These are phyloP conservation scores for Isatis lusitanica DNA, from an alignment of 441 rosid genomes.

Conservation along the genomic window DNA sequence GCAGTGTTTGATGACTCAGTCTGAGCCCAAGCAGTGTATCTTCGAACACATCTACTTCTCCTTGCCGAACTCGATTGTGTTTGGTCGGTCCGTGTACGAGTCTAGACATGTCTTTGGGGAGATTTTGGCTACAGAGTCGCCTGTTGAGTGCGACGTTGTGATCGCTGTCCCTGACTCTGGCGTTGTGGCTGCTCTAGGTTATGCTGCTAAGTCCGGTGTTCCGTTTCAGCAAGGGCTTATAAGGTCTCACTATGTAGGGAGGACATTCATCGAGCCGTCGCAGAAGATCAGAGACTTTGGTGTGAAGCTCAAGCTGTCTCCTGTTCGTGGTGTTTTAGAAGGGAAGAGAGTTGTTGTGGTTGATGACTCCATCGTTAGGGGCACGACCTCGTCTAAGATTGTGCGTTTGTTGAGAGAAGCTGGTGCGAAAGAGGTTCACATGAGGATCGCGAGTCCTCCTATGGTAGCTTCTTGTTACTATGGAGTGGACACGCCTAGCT, in stretches of 20 bases:
- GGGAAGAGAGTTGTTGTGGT: constrained; percentile 92
- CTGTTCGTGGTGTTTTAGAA: constrained; percentile 73
- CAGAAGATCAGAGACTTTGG: constrained; percentile 93
- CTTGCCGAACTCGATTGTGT: constrained; percentile 73
- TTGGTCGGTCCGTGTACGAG: constrained; percentile 73
- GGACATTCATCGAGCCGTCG: constrained; percentile 91
- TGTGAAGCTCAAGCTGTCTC: constrained; percentile 91
- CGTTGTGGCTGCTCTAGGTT: constrained; percentile 91
- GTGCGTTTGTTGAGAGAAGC: constrained; percentile 79
- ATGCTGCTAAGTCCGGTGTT: constrained; percentile 77
- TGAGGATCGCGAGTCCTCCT: constrained; percentile 96
- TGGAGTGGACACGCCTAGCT: constrained; percentile 95
- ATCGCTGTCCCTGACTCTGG: constrained; percentile 96
- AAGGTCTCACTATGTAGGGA: constrained; percentile 90
- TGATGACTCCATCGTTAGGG: constrained; percentile 93
- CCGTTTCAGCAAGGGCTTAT: constrained; percentile 89
- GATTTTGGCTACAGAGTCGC: constrained; percentile 68
- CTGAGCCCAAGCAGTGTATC: constrained; percentile 75
- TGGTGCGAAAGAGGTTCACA: constrained; percentile 92
- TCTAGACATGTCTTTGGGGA: constrained; percentile 62
- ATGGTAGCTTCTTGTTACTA: constrained; percentile 83
- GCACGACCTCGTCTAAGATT: constrained; percentile 85
- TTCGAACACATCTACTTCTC: constrained; percentile 86
- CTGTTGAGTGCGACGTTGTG: constrained; percentile 87
- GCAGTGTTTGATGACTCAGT: constrained; percentile 60